A percentile compares a stretch with the other conserved stretches of the same genome.
Evolutionary conservation across 495 filamentous ascomycete species (phyloP).

Genomic region (Collariella sp.): DNA sequence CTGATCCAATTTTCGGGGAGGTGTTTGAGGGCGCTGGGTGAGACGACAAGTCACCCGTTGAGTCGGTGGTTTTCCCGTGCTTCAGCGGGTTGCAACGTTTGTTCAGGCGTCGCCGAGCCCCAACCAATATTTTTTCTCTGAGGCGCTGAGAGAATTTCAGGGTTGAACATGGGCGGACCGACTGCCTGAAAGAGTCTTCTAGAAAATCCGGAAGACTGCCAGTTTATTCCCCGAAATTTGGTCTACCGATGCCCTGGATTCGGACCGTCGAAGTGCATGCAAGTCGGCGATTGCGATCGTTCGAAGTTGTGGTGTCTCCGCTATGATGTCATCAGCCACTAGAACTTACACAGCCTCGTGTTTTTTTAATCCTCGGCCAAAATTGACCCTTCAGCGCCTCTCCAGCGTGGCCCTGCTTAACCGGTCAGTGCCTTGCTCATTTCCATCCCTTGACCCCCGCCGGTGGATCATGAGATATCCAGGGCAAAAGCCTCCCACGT

Average conservation of each 20-base stretch:
- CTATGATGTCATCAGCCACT: not conserved
- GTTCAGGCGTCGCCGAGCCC: not conserved
- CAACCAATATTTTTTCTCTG: not conserved
- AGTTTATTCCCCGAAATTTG: too few species aligned
- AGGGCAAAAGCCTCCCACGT: conserved; percentile 9
- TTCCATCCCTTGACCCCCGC: conserved; percentile 3
- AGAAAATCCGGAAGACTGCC: too few species aligned
- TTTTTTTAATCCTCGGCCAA: not conserved
- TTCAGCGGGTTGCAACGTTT: not conserved
- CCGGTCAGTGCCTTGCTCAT: conserved; percentile 10
- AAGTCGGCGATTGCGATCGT: not conserved
- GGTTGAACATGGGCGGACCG: too few species aligned
- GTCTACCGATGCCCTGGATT: too few species aligned
- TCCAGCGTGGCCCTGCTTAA: conserved; percentile 1
- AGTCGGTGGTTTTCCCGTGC: not conserved
- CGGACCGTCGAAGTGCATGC: not conserved
- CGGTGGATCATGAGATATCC: conserved; percentile 13
- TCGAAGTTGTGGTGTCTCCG: not conserved
- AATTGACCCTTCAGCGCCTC: not conserved
- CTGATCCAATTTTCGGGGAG: not conserved
- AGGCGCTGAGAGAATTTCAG: not conserved
- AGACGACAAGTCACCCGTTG: not conserved
- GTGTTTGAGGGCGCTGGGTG: not conserved
- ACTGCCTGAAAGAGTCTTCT: too few species aligned
- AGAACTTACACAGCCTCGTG: not conserved